These are phyloP conservation scores for Fonsecaea erecta DNA, from an alignment of 2,329 filamentous ascomycete genomes.

Conservation along the genomic window DNA sequence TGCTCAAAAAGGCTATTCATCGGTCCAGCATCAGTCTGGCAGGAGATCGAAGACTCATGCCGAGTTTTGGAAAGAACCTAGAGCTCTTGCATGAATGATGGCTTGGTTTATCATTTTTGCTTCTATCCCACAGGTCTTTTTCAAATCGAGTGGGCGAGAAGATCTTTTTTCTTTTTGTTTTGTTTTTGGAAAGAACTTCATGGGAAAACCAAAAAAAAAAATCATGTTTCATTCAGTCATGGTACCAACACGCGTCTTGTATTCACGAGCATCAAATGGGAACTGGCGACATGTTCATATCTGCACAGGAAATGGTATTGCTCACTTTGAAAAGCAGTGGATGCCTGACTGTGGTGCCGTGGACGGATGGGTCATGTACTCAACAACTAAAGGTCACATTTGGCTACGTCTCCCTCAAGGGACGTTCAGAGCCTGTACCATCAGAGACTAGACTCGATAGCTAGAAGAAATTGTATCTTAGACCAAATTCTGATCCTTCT, in stretches of 20 bases:
- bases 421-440: slow-evolving; percentile 27
- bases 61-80: slow-evolving; percentile 21
- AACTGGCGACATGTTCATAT: slow-evolving; percentile 1
- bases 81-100: slow-evolving; percentile 30
- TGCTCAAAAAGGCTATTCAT: slow-evolving; percentile 24
- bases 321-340: slow-evolving; percentile 7
- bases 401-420: slow-evolving; percentile 14
- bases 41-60: slow-evolving; percentile 26
- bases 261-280: slow-evolving; percentile 17
- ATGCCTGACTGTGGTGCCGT: slow-evolving; percentile 13
- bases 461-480: slow-evolving; percentile 30
- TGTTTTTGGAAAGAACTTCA: slow-evolving; percentile 5
- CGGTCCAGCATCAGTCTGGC: slow-evolving; percentile 34
- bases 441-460: slow-evolving; percentile 26
- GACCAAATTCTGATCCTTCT: neutral
- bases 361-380: slow-evolving; percentile 28
- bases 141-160: slow-evolving; percentile 5
- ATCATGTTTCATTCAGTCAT: slow-evolving; percentile 11
- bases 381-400: slow-evolving; percentile 19
- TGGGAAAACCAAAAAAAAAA: slow-evolving; percentile 14
- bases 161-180: neutral
- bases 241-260: slow-evolving; percentile 12
- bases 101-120: slow-evolving; percentile 22
- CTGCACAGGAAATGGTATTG: slow-evolving; percentile 6
- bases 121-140: slow-evolving; percentile 10